Evolutionary conservation across 345 rosid genomes (phyloP), one percentile per base, ranked within the genome.

Genomic region (Carallia brachiata): DNA sequence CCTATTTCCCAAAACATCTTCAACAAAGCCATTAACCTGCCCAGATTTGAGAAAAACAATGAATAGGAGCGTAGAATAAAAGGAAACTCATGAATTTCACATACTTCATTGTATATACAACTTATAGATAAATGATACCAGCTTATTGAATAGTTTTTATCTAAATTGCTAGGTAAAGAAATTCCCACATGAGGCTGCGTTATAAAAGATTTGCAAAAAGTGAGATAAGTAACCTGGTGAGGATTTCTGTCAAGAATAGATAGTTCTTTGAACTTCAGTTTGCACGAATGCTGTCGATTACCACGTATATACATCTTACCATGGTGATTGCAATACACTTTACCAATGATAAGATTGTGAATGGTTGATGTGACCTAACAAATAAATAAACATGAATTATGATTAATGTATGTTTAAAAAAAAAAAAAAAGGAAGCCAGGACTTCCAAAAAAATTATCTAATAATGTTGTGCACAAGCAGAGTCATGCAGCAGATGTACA

Each of bases 191-290:
- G 56, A 53, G n/a, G 18, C 17, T 6, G 36, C 67, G 31, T 36
- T 3, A 36, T 23, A 8, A 0, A 44, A n/a, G 23, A 27, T 23
- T 28, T 70, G 55, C 47, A 7, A 70, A 31, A 5, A 56, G 59
- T 48, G 2, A 30, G 44, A 52, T 19, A 52, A 72, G 81, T 70
- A 72, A 92, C 99, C 87, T 92, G 97, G 83, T 79, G 98, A 31
- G 97, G 94, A 77, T 88, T 92, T 82, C 99, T 82, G 75, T 95
- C 98, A 63, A 95, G 91, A 71, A 95, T 79, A 37, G 97, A 92
- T 72, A 86, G 91, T 73, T 90, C 97, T 68, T 95, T 95, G 84
- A 95, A 95, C 85, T 87, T 92, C 76, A 95, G 84, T 52, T 86
- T 89, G 88, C 97, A 92, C 68, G 98, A 90, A 84, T 90, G 74